Conservation (phyloP, 805 yeast genomes). For the Starmerella apicola region DNA sequence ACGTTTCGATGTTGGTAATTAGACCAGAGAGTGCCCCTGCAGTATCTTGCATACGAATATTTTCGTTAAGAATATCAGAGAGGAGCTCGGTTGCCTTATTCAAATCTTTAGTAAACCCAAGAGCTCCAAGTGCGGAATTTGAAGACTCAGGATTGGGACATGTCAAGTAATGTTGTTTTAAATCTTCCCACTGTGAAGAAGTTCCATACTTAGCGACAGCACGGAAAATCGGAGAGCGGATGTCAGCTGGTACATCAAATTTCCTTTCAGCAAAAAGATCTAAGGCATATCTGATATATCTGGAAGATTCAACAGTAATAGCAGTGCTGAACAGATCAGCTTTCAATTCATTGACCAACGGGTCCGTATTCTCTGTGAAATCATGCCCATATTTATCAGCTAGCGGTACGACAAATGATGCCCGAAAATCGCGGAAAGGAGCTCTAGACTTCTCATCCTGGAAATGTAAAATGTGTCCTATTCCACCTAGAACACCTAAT, state of each 20-base stretch:
- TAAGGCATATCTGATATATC: conserved; percentile 26
- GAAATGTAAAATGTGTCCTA: conserved; percentile 38
- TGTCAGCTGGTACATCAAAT: conserved; percentile 54
- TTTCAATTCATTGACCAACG: conserved; percentile 51
- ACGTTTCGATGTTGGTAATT: conserved; percentile 7
- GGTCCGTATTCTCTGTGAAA: conserved; percentile 45
- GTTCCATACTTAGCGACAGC: conserved; percentile 59
- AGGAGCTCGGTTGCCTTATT: conserved; percentile 45
- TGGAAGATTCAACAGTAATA: conserved; percentile 26
- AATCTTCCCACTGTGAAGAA: conserved; percentile 46
- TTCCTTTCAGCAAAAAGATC: conserved; percentile 50
- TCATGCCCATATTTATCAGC: conserved; percentile 52
- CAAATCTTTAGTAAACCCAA: conserved; percentile 50
- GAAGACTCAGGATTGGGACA: conserved; percentile 57
- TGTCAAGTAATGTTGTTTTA: conserved; percentile 46
- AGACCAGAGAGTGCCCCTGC: conserved; percentile 68
- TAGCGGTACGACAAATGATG: conserved; percentile 44
- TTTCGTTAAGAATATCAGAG: conserved; percentile 44
- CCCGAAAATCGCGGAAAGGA: conserved; percentile 35
- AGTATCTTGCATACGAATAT: conserved; percentile 55
- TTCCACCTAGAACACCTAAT: conserved; percentile 30
- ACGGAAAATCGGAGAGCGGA: conserved; percentile 52
- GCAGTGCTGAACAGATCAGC: conserved; percentile 37
- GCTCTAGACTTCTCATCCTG: conserved; percentile 33
- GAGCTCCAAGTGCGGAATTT: conserved; percentile 51